Evolutionary conservation across 495 filamentous ascomycete genomes (phyloP).

Genomic region (Talaromyces thailandensis): DNA sequence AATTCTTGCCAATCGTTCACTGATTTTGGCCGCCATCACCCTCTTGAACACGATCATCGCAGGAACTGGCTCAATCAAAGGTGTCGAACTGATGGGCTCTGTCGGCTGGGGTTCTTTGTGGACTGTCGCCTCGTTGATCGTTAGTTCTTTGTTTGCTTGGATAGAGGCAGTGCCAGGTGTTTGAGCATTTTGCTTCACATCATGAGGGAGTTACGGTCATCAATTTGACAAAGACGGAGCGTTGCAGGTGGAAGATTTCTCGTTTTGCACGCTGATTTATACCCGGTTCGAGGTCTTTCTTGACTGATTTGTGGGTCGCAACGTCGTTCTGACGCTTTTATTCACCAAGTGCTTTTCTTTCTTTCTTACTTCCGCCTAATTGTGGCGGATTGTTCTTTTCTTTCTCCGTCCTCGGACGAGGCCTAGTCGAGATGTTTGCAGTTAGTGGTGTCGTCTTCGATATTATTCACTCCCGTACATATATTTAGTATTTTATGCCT

Average conservation of each 20-base stretch:
- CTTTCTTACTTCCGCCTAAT: background rate
- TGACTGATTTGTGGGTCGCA: background rate
- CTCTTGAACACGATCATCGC: slow-evolving; percentile 57
- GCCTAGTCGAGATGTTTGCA: background rate
- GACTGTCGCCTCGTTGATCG: slow-evolving; percentile 49
- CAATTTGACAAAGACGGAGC: background rate
- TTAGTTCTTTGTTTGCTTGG: slow-evolving; percentile 53
- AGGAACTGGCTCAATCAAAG: slow-evolving; percentile 50
- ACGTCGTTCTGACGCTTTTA: background rate
- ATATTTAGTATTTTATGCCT: background rate
- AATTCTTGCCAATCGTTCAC: slow-evolving; percentile 54
- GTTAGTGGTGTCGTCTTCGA: background rate
- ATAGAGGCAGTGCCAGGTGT: slow-evolving; percentile 43
- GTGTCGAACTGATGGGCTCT: slow-evolving; percentile 59
- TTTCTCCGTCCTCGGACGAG: background rate
- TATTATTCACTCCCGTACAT: background rate
- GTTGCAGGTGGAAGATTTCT: background rate
- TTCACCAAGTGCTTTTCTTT: background rate
- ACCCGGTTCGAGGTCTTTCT: background rate
- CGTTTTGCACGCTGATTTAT: background rate
- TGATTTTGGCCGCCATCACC: slow-evolving; percentile 45
- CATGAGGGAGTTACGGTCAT: background rate
- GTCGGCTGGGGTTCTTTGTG: slow-evolving; percentile 62
- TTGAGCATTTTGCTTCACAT: slow-evolving; percentile 9
- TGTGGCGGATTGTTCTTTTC: background rate